Base-by-base conservation (phyloP, 2,329 filamentous ascomycete genomes). In the Fonsecaea erecta region DNA sequence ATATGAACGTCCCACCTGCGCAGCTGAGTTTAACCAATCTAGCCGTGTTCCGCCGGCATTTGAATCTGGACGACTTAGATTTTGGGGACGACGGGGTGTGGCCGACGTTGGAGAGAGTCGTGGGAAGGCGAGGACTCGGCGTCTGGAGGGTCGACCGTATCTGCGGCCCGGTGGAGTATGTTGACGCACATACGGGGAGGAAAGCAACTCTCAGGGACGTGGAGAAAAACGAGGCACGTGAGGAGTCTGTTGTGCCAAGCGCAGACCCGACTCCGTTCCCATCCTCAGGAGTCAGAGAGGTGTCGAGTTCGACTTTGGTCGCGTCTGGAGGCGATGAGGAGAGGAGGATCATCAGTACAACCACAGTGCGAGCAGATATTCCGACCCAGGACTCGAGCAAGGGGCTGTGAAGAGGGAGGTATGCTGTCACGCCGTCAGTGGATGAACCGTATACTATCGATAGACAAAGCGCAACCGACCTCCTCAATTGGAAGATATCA, bases 11-110 rank as follows among this genome's bases (percentile, higher is more conserved):
- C 4, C 68, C 65, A n/a, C 66, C 67, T 4, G 68, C 63, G 14
- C 40, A 53, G n/a, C 51, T 72, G 26, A 62, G 43, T 24, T 55
- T 72, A 63, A 68, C 64, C 12, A 71, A 71, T 30, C 72, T 83
- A 3, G 83, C 78, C 77, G 77, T 74, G 7, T 82, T 80, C 63
- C 72, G 73, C 51, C 75, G 76, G 48, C 83, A 85, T 69, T 66
- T 85, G 53, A 83, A 82, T 64, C 72, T 84, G 18, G 83, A 85
- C 69, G 82, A 84, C 72, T 71, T 84, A 65, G 82, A 84, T 68
- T 80, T 84, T 64, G 81, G 73, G 11, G 76, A 77, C 14, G 82
- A 84, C 52, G 83, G 83, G 3, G 66, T 84, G 21, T 28, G 77
- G n/a, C 67, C 73, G 3, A 83, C 82, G 2, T 55, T 84, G 48